phyloP scores from a whole-genome alignment of 495 filamentous ascomycete species.

The Podospora appendiculata region DNA sequence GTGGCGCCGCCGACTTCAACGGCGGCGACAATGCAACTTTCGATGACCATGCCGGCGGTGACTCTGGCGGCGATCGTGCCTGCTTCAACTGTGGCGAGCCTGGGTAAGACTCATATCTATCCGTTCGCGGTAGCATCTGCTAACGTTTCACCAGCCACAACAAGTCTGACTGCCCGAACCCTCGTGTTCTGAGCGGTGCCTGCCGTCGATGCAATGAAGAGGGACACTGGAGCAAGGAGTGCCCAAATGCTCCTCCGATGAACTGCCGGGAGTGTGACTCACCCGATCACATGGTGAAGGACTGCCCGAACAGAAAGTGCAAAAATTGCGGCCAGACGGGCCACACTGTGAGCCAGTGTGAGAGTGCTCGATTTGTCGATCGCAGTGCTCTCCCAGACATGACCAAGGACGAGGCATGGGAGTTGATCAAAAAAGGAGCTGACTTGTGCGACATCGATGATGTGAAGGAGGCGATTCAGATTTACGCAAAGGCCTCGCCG shows the following conservation, averaged over 20 bases:
- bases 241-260: conserved; percentile 53
- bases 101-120: too few species aligned
- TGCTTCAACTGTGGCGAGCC: too few species aligned
- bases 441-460: conserved; percentile 61
- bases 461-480: conserved; percentile 61
- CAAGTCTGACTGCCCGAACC: conserved; percentile 42
- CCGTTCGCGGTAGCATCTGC: neutral
- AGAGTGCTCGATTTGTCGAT: conserved; percentile 60
- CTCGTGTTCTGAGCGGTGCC: conserved; percentile 40
- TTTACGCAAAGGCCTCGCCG: conserved; percentile 68
- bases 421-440: conserved; percentile 52
- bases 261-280: conserved; percentile 60
- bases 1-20: too few species aligned
- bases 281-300: conserved; percentile 55
- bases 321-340: conserved; percentile 69
- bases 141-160: conserved; percentile 35
- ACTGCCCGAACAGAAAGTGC: conserved; percentile 68
- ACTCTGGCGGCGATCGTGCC: too few species aligned
- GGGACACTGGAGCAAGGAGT: conserved; percentile 61
- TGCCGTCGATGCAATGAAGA: conserved; percentile 67
- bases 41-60: too few species aligned
- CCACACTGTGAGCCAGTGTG: conserved; percentile 60
- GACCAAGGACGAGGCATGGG: conserved; percentile 63
- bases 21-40: too few species aligned
- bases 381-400: conserved; percentile 50